Percentiles rank a stretch among this genome's conserved stretches.
Evolutionary conservation across 306 rosid genomes (phyloP).

Genomic region (Fagus sylvatica): DNA sequence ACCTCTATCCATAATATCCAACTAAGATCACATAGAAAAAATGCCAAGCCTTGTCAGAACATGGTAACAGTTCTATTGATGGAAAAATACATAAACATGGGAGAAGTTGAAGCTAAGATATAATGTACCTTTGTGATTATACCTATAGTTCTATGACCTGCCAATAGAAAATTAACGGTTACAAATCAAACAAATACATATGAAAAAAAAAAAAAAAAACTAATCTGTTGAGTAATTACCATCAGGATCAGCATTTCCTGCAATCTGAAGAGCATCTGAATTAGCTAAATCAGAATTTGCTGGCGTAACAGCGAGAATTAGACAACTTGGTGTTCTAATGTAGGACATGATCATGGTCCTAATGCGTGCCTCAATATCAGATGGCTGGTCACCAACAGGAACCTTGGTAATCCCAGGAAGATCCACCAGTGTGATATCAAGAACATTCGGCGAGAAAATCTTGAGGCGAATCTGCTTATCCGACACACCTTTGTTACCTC

Average conservation of each 20-base stretch:
- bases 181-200: constrained; percentile 4
- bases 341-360: constrained; percentile 98
- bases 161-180: constrained; percentile 26
- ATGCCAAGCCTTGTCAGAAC: neutral
- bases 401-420: constrained; percentile 97
- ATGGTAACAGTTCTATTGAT: neutral
- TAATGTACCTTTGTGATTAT: constrained; percentile 83
- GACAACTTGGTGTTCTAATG: constrained; percentile 82
- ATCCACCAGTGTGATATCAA: constrained; percentile 96
- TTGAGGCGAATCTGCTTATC: constrained; percentile 98
- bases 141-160: constrained; percentile 97
- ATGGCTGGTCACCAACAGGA: constrained; percentile 98
- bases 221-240: constrained; percentile 47
- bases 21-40: constrained; percentile 41
- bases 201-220: constrained; percentile 1
- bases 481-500: constrained; percentile 95
- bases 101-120: constrained; percentile 13
- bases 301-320: constrained; percentile 93
- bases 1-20: constrained; percentile 99
- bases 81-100: neutral
- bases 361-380: constrained; percentile 94
- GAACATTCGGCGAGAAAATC: constrained; percentile 96
- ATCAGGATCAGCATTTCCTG: constrained; percentile 99
- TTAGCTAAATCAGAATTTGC: constrained; percentile 99
- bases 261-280: constrained; percentile 99